Percentiles rank a stretch among this genome's conserved stretches.
Conservation (phyloP, 768 basidiomycete species). For the Trametes sanguinea region DNA sequence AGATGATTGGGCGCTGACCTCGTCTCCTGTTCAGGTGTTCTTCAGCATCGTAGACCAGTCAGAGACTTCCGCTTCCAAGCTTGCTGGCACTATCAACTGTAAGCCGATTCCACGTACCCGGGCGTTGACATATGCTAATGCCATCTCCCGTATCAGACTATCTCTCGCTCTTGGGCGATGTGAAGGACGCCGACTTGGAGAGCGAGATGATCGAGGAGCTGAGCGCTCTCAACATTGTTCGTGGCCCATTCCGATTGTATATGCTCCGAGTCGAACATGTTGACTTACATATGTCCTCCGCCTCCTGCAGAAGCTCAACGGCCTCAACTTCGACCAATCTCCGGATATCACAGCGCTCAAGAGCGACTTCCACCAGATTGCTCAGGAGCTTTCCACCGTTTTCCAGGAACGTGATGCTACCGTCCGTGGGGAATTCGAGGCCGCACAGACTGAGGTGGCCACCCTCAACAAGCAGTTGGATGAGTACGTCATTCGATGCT, state of each 20-base stretch:
- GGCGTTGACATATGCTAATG: not conserved
- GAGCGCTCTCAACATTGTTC: not conserved
- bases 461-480: not conserved
- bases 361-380: not conserved
- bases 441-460: not conserved
- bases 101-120: not conserved
- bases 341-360: not conserved
- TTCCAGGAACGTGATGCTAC: not conserved
- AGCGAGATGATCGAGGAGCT: not conserved
- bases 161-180: not conserved
- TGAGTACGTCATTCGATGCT: too few relatives aligned
- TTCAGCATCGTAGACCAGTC: not conserved
- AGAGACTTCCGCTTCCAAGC: not conserved
- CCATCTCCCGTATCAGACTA: not conserved
- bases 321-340: not conserved
- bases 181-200: not conserved
- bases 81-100: not conserved
- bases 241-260: not conserved
- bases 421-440: not conserved
- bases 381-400: not conserved
- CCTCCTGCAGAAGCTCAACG: not conserved
- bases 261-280: too few relatives aligned
- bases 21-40: not conserved
- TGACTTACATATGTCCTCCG: not conserved
- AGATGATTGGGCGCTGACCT: not conserved